Evolutionary conservation across 148 eudicot species (phyloP).

Genomic region (Persicaria tinctoria): DNA sequence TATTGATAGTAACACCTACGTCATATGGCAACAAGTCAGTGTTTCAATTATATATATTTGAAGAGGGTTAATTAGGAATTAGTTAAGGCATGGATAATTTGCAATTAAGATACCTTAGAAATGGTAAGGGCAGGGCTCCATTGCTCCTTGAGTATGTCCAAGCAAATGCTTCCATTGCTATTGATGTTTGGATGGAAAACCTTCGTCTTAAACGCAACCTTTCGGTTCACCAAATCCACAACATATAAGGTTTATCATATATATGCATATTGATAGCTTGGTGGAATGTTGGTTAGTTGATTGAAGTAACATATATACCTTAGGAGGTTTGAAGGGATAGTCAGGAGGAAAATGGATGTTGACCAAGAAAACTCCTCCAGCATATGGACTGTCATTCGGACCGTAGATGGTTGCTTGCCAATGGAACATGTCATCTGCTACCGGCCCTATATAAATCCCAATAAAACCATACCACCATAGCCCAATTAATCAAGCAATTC

Average conservation of each 20-base stretch:
- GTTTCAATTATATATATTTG: no score
- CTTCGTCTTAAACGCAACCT: slow-evolving; percentile 70
- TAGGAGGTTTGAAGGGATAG: slow-evolving; percentile 77
- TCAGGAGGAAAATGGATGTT: slow-evolving; percentile 66
- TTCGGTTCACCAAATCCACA: not conserved
- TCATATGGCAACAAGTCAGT: not conserved
- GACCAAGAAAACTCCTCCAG: slow-evolving; percentile 52
- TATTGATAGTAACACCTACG: slow-evolving; percentile 54
- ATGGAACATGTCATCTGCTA: slow-evolving; percentile 55
- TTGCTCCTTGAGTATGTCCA: slow-evolving; percentile 71
- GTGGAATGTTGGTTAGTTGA: no score
- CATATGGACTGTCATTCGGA: slow-evolving; percentile 60
- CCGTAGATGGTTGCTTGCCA: slow-evolving; percentile 74
- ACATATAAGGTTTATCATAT: not conserved
- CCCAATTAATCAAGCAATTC: no score
- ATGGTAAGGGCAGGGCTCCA: slow-evolving; percentile 85
- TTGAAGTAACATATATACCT: slow-evolving; percentile 24
- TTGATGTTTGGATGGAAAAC: slow-evolving; percentile 68
- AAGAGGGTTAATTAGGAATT: no score
- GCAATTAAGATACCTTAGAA: slow-evolving; percentile 41
- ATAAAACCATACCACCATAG: no score
- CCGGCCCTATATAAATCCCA: slow-evolving; percentile 35
- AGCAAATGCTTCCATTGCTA: slow-evolving; percentile 62
- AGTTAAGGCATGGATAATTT: not conserved
- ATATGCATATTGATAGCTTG: no score